Base-by-base conservation (phyloP, 2,329 filamentous ascomycete species). In the Penicillium sp. region DNA sequence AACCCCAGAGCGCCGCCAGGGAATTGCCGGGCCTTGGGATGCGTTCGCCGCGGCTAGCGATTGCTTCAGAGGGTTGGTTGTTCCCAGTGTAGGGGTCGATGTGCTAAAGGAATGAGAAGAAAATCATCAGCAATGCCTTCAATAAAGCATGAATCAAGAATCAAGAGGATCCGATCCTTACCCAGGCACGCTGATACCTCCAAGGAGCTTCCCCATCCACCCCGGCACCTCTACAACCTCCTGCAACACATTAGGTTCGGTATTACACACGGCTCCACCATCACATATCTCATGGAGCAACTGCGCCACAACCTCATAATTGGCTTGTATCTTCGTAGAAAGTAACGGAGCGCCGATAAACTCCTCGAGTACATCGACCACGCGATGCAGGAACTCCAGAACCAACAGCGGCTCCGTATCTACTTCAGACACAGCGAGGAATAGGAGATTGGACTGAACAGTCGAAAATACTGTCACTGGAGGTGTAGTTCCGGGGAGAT, bases 281-380 rank as follows among this genome's bases (percentile, higher is more conserved):
- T 99, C 95, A 75, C 95, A 97, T 90, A 99, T 96, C 79, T 99
- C 95, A 63, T 89, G 92, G 61, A 98, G 83, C 28, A 99, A 81
- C 79, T 99, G 95, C 19, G 93, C 93, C 37, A 96, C 90, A 30
- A 98, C 89, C 85, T 98, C 92, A 78, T 98, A 98, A 77, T 87
- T 93, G 68, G 83, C 85, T 77, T 97, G 93, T 66, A 99, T 89
- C 81, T 95, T 97, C 73, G 85, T 86, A 22, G 93, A 89, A 59
- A 97, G 81, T 52, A 99, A 80, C 14, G 95, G 95, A 49, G 92
- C 88, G 60, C 94, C 93, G 7, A 99, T 83, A 74, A 97, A 98
- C 73, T 97, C 94, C 79, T 98, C 94, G 37, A 99, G 85, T 13
- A 91, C 89, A 82, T 99, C 95, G 72, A 96, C 87, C 33, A 97